These are phyloP conservation scores for Hyphopichia burtonii DNA, from an alignment of 1,139 yeast species.

Conservation along the genomic window DNA sequence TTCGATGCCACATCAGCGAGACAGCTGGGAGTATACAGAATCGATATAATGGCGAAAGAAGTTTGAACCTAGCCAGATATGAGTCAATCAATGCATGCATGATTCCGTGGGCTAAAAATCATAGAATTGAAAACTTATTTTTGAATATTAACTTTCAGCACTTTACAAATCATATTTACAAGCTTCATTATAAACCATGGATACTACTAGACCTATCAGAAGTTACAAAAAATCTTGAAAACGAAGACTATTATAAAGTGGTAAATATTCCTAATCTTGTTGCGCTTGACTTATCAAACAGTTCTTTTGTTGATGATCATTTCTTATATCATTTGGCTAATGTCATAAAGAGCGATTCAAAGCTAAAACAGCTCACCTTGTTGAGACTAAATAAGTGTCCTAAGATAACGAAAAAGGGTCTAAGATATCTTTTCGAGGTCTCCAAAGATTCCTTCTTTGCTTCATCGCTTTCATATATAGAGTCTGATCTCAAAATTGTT, in stretches of 20 bases:
- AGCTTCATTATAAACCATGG: slow-evolving; percentile 14
- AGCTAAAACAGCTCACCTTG: slow-evolving; percentile 21
- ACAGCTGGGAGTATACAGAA: neutral
- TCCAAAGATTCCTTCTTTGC: slow-evolving; percentile 6
- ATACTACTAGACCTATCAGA: slow-evolving; percentile 19
- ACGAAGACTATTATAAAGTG: slow-evolving; percentile 21
- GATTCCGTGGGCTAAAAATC: slow-evolving; percentile 14
- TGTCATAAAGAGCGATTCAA: slow-evolving; percentile 21
- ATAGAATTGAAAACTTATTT: slow-evolving; percentile 38
- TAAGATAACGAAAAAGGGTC: slow-evolving; percentile 18
- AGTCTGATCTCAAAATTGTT: slow-evolving; percentile 16
- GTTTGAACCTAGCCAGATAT: neutral
- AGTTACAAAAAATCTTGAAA: slow-evolving; percentile 14
- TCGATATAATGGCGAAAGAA: neutral
- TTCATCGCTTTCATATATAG: slow-evolving; percentile 24
- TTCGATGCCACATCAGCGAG: slow-evolving; percentile 23
- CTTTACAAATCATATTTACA: slow-evolving; percentile 16
- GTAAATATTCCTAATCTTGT: slow-evolving; percentile 30
- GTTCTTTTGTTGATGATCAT: slow-evolving; percentile 28
- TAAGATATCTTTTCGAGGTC: slow-evolving; percentile 15
- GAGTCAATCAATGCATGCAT: neutral
- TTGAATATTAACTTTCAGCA: slow-evolving; percentile 24
- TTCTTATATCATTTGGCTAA: slow-evolving; percentile 24
- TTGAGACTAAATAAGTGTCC: slow-evolving; percentile 27
- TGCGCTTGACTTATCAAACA: slow-evolving; percentile 34